Base-by-base conservation (phyloP, 208 protist species). In the Leptomonas seymouri region DNA sequence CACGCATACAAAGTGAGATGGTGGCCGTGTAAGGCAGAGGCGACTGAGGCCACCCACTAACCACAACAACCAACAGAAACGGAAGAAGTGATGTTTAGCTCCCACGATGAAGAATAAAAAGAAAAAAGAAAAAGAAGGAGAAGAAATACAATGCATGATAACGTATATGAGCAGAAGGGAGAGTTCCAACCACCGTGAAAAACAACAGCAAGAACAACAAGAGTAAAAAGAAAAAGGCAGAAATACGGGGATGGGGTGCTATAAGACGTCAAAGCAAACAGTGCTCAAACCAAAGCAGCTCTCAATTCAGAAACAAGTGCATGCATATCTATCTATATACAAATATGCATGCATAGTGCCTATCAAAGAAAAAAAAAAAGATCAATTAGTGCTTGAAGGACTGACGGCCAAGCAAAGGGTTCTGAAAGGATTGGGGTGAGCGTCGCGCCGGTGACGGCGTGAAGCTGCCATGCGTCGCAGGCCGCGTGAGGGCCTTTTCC, bases 381-480 rank as follows among this genome's bases (percentile, higher is more conserved):
- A 44, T 18, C 54, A 18, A 1, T 42, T 63, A 61, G 3, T 49
- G 18, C 12, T 45, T 42, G 42, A 76, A 71, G 16, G 28, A 64
- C 57, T 76, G 71, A 15, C 71, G 71, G 16, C 71, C 71, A 23
- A 76, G 27, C 44, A 73, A 58, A 21, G 72, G 72, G 66, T 78
- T 71, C 31, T 67, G 31, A 30, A 68, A 67, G 4, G 16, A 20
- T 42, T 57, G 61, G 45, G 61, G 9, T 11, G 41, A 30, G 14
- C 36, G 48, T n/a, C 0, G 46, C 12, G 4, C 27, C 5, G 61
- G 15, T n/a, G 30, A 18, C 9, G 31, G n/a, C 1, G 41, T 20
- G 16, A 45, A 57, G 51, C 49, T 56, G 5, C 9, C 41, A 1
- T 48, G 61, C 1, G 49, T 31, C 49, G 50, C 16, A 2, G 20